Conservation (phyloP, 148 eudicot species). For the Rhododendron mucronatum region DNA sequence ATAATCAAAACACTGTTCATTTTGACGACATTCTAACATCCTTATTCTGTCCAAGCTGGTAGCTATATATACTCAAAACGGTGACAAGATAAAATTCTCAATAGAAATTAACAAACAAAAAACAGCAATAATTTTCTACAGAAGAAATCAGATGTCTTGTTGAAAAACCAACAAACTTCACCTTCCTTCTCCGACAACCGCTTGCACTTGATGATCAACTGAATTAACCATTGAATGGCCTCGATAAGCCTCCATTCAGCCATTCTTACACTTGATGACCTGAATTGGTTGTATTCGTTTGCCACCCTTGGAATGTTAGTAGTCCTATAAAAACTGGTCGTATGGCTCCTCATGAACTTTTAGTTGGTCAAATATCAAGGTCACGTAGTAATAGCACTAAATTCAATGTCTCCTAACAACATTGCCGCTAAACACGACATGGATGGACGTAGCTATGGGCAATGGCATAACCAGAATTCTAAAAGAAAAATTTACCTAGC, state of each 20-base stretch:
- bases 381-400: constrained; percentile 41
- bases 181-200: constrained; percentile 11
- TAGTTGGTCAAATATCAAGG: constrained; percentile 80
- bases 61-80: not conserved
- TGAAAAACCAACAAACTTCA: not conserved
- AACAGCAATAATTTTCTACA: not conserved
- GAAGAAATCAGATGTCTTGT: not conserved
- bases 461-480: not conserved
- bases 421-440: constrained; percentile 83
- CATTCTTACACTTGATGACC: constrained; percentile 22
- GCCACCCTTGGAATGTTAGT: constrained; percentile 9
- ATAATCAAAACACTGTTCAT: too few relatives aligned
- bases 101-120: not conserved
- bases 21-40: too few relatives aligned
- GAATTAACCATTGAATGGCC: constrained; percentile 19
- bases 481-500: too few relatives aligned
- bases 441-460: constrained; percentile 67
- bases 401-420: constrained; percentile 69
- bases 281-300: constrained; percentile 1
- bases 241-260: not conserved
- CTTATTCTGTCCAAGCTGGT: not conserved
- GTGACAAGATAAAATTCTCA: not conserved
- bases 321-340: constrained; percentile 33
- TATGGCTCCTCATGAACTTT: constrained; percentile 42
- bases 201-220: constrained; percentile 3